Evolutionary conservation across 2,329 filamentous ascomycete genomes (phyloP).

Genomic region (Talaromyces verruculosus): DNA sequence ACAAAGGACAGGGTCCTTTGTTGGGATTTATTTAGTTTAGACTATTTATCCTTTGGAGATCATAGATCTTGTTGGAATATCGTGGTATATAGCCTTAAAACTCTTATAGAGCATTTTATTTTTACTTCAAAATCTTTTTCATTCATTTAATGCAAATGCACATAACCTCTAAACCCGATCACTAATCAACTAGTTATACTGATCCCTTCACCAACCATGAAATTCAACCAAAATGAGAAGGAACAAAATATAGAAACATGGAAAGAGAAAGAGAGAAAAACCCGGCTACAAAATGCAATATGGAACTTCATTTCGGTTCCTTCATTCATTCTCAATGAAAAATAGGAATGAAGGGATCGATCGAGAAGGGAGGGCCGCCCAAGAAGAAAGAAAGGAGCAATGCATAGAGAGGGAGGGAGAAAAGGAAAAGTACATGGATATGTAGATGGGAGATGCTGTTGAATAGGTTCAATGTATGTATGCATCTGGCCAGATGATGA

Average conservation of each 20-base stretch:
- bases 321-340: neutral
- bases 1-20: neutral
- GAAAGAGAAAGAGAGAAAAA: neutral
- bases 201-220: neutral
- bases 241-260: neutral
- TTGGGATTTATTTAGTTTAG: neutral
- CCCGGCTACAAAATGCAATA: constrained; percentile 9
- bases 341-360: neutral
- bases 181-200: neutral
- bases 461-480: neutral
- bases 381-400: neutral
- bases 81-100: neutral
- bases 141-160: neutral
- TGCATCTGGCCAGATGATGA: neutral
- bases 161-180: neutral
- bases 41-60: neutral
- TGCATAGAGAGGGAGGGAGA: neutral
- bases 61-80: neutral
- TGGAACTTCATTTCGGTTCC: neutral
- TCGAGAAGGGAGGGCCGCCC: neutral
- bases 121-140: neutral
- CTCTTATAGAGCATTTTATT: neutral
- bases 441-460: neutral
- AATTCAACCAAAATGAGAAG: neutral
- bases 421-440: neutral